Evolutionary conservation across 352 stramenopile species (phyloP), one percentile per base, ranked within the genome.

Genomic region (Globisporangium camurandrum): DNA sequence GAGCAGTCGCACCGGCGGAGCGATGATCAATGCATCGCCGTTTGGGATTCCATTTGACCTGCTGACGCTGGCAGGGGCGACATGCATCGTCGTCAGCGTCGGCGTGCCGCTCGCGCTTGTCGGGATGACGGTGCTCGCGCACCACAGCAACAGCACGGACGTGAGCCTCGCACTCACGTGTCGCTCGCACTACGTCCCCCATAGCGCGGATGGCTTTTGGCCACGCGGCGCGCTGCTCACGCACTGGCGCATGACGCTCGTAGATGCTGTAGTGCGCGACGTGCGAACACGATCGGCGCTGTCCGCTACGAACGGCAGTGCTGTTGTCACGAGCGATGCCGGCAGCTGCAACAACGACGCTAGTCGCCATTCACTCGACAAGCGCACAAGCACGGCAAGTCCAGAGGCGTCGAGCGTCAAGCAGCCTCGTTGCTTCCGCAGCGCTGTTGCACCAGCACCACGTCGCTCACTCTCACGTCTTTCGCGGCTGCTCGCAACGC

Each of bases 151-250:
- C n/a, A n/a, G n/a, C n/a, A n/a, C 19, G 0, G 33, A 41, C 6
- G 20, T 17, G 6, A 59, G 47, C 37, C 12, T 54, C 1, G 37
- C 53, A 3, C 46, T 64, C 9, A 38, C 47, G 9, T 58, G 42
- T 3, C 38, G 49, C 14, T 52, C 55, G 2, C 45, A 53, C 28
- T 62, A 62, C 52, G 19, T 68, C 9, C 63, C 63, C 17, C 41
- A 46, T 19, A 66, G 51, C 16, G 57, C 60, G 12, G 42, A 51
- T n/a, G 60, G 20, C 1, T 30, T 72, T 4, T 72, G 64, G 60
- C 19, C 56, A 3, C 51, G 24, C 6, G 19, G 22, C 8, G 22
- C 43, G 9, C 31, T 62, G 30, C 8, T 49, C 9, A 26, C 44
- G 12, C 58, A 62, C 26, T 59, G 56, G 49, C 22, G 34, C 11